A percentile compares a stretch with the other conserved stretches of the same genome.
Conservation (phyloP, 192 early-diverging fungal genomes). For the Lobosporangium transversale region DNA sequence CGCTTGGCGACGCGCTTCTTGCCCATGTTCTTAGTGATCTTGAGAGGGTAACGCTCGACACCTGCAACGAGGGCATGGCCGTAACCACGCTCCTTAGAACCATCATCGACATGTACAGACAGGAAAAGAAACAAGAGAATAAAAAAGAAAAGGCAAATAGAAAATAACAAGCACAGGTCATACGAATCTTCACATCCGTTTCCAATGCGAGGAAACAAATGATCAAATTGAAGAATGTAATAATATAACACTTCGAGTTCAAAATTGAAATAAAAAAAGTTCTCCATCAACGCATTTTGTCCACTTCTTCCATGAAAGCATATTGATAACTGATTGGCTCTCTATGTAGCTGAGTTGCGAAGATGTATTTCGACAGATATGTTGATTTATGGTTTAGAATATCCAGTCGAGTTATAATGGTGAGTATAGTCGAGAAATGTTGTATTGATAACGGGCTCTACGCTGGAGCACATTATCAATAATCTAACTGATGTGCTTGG, state of each 20-base stretch:
- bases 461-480: too few species aligned
- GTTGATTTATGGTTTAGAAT: too few species aligned
- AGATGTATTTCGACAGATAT: too few species aligned
- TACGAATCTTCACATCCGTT: slow-evolving; percentile 47
- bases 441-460: too few species aligned
- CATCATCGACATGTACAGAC: slow-evolving; percentile 85
- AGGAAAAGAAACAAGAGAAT: slow-evolving; percentile 2
- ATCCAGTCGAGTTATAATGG: too few species aligned
- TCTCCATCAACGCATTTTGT: too few species aligned
- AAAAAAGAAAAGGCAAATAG: slow-evolving; percentile 16
- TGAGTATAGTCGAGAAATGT: too few species aligned
- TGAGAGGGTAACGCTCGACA: slow-evolving; percentile 96
- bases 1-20: slow-evolving; percentile 96
- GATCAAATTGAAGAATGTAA: neutral
- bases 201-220: slow-evolving; percentile 50
- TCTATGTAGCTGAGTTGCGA: too few species aligned
- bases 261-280: neutral
- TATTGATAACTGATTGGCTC: too few species aligned
- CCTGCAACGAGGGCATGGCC: slow-evolving; percentile 98
- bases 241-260: neutral
- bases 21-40: slow-evolving; percentile 96
- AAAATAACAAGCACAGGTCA: slow-evolving; percentile 39
- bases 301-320: too few species aligned
- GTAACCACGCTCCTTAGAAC: slow-evolving; percentile 96
- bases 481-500: too few species aligned